Base-by-base conservation (phyloP, 2,329 filamentous ascomycete species). In the Trichoderma aggressivum region DNA sequence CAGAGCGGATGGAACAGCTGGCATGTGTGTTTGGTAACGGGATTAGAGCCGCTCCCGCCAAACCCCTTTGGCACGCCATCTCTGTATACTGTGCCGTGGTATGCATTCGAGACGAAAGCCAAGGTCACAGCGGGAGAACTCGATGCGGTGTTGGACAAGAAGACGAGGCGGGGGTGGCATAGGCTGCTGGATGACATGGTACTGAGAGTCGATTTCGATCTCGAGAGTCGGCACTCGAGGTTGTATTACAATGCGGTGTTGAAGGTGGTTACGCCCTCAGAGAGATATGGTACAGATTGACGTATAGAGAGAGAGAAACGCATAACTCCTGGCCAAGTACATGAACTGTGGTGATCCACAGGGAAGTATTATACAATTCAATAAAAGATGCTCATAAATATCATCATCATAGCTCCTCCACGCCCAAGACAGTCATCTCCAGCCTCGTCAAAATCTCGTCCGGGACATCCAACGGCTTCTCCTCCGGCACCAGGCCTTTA, bases 401-500 rank as follows among this genome's bases (percentile, higher is more conserved):
- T 21, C 18, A 50, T 21, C 43, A 50, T 53, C 30, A 66, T 53
- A 66, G 55, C 43, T 66, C 63, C 2, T 56, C 50, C 3, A 66
- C 63, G 3, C 63, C 63, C 53, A 66, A 58, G 26, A 67, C 55
- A 6, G 70, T 72, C 79, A 85, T 84, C 14, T 73, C 73, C 39
- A 85, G 68, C 5, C 73, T 73, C 14, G 64, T 53, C 53, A 74
- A 75, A 39, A 85, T 71, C 34, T 80, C 79, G 12, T 82, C 79
- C 28, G 81, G 77, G 1, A 87, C 77, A 4, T 78, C 72, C 77
- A 84, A 85, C 2, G 79, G 80, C 67, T 73, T 80, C 77, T 88
- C 86, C 2, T 74, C 74, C 0, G 85, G 84, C n/a, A 87, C 72
- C 36, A 87, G 73, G 0, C 82, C 80, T 71, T 75, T 72, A 3